phyloP scores from a whole-genome alignment of 495 filamentous ascomycete species.

The Chaetomium fimeti region DNA sequence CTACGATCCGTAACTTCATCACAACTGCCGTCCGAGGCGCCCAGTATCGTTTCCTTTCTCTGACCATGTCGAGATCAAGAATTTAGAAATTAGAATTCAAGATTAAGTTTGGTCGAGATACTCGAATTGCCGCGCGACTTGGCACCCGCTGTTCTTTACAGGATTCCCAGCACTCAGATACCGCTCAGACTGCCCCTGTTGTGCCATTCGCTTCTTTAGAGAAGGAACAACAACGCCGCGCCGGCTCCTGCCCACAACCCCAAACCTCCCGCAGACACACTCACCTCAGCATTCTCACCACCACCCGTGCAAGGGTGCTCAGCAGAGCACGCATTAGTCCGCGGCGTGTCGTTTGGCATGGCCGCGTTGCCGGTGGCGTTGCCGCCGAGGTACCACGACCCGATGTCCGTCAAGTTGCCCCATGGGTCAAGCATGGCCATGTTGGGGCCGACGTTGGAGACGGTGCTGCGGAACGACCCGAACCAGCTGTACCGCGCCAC shows the following conservation, averaged over 20 bases:
- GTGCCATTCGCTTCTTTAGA: neutral
- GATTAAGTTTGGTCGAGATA: too few relatives aligned
- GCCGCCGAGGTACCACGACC: slow-evolving; percentile 58
- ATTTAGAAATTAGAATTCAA: too few relatives aligned
- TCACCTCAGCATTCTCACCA: slow-evolving; percentile 15
- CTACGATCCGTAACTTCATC: too few relatives aligned
- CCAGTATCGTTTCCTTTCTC: too few relatives aligned
- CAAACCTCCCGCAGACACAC: neutral
- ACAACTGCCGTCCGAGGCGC: too few relatives aligned
- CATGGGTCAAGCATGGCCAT: slow-evolving; percentile 53
- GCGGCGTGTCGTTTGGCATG: slow-evolving; percentile 9
- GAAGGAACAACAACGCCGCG: neutral
- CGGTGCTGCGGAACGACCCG: slow-evolving; percentile 57
- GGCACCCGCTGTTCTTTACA: too few relatives aligned
- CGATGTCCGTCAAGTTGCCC: slow-evolving; percentile 59
- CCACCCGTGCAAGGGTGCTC: slow-evolving; percentile 21
- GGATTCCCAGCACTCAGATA: too few relatives aligned
- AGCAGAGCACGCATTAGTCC: slow-evolving; percentile 14
- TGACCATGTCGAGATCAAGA: too few relatives aligned
- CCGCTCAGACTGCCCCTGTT: too few relatives aligned
- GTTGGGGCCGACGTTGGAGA: slow-evolving; percentile 59
- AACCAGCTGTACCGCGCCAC: slow-evolving; percentile 63
- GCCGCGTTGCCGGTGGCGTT: slow-evolving; percentile 41
- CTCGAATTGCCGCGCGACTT: too few relatives aligned
- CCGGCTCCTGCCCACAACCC: neutral